Evolutionary conservation across 345 rosid genomes (phyloP).

Genomic region (Citrus cavaleriei): DNA sequence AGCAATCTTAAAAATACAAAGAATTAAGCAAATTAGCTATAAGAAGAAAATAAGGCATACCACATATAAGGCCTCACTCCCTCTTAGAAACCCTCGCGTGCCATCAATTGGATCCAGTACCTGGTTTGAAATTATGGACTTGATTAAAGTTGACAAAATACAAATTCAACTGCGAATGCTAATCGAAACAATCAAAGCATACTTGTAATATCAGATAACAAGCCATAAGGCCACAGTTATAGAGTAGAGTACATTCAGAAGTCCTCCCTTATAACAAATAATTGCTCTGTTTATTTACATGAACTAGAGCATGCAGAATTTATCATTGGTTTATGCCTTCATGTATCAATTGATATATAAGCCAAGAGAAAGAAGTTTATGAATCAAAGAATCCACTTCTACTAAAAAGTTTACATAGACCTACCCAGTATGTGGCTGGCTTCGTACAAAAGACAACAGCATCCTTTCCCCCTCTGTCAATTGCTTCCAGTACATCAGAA

Average conservation of each 20-base stretch:
- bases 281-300: neutral
- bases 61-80: slow-evolving; percentile 78
- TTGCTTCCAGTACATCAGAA: slow-evolving; percentile 68
- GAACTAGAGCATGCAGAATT: neutral
- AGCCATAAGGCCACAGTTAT: neutral
- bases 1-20: neutral
- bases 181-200: slow-evolving; percentile 5
- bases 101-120: slow-evolving; percentile 92
- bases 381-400: neutral
- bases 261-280: neutral
- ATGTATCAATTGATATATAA: neutral
- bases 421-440: slow-evolving; percentile 89
- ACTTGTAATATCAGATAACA: neutral
- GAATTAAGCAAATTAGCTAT: neutral
- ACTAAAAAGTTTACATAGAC: slow-evolving; percentile 3
- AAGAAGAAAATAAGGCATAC: slow-evolving; percentile 35
- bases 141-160: slow-evolving; percentile 1
- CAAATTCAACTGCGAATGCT: neutral
- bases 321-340: neutral
- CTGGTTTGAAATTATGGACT: slow-evolving; percentile 36
- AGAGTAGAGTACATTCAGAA: neutral
- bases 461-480: slow-evolving; percentile 77
- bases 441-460: slow-evolving; percentile 48
- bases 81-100: slow-evolving; percentile 73
- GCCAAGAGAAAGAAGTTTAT: neutral